A percentile compares a stretch with the other conserved stretches of the same genome.
phyloP scores from a whole-genome alignment of 805 yeast species.

The Hanseniaspora meyeri region DNA sequence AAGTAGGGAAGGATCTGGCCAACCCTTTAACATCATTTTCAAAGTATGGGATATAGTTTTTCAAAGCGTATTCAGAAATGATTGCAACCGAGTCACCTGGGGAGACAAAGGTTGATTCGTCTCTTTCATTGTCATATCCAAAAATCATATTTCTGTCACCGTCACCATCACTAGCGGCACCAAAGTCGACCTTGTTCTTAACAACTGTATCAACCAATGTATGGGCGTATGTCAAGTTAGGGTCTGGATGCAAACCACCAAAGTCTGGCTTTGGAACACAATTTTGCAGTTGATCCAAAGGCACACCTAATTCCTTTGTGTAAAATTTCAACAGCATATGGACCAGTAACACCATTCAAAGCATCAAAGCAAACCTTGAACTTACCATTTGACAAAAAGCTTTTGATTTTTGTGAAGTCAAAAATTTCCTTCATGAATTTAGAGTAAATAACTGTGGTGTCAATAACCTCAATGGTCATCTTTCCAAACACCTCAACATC shows the following conservation, averaged over 20 bases:
- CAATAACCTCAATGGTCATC: constrained; percentile 67
- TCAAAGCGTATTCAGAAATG: constrained; percentile 83
- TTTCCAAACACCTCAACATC: constrained; percentile 25
- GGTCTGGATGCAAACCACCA: constrained; percentile 97
- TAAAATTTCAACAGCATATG: constrained; percentile 78
- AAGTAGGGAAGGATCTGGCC: constrained; percentile 96
- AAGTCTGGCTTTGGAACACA: constrained; percentile 72
- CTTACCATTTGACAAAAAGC: constrained; percentile 44
- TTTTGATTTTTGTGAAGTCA: constrained; percentile 69
- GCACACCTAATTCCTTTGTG: constrained; percentile 70
- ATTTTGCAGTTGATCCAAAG: constrained; percentile 57
- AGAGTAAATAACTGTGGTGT: constrained; percentile 68
- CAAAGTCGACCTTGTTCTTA: constrained; percentile 66
- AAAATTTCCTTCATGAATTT: constrained; percentile 70
- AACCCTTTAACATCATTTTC: constrained; percentile 77
- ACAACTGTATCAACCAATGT: constrained; percentile 84
- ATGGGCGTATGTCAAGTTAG: constrained; percentile 86
- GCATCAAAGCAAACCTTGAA: constrained; percentile 80
- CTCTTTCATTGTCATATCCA: constrained; percentile 47
- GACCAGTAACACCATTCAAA: constrained; percentile 92
- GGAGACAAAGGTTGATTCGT: constrained; percentile 61
- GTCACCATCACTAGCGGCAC: constrained; percentile 99
- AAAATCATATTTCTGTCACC: constrained; percentile 98
- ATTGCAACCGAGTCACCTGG: constrained; percentile 98
- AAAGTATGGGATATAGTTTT: constrained; percentile 70